Conservation (phyloP, 2,329 filamentous ascomycete species). For the Trichoderma arundinaceum region DNA sequence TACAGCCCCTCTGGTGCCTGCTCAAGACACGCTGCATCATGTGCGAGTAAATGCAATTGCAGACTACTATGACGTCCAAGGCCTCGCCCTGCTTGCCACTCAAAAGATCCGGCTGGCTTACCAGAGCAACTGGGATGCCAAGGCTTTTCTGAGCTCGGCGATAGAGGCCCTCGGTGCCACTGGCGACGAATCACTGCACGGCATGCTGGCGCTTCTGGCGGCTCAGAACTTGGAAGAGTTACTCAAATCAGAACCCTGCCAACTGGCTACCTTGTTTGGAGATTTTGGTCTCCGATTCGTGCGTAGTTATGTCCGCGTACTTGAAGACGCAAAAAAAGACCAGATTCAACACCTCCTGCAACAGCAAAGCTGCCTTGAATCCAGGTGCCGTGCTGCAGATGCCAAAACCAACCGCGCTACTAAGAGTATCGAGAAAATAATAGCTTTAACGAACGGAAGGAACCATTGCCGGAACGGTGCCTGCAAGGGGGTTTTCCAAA, state of each 20-base stretch:
- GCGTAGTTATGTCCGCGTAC: neutral
- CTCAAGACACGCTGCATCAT: slow-evolving; percentile 32
- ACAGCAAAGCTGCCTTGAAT: neutral
- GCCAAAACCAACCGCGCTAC: slow-evolving; percentile 4
- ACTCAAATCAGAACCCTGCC: neutral
- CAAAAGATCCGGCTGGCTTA: slow-evolving; percentile 24
- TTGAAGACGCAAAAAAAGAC: neutral
- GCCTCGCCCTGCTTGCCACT: slow-evolving; percentile 32
- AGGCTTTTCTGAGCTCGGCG: neutral
- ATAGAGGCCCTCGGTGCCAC: slow-evolving; percentile 18
- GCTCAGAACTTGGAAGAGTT: slow-evolving; percentile 11
- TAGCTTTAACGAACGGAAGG: neutral
- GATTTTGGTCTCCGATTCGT: slow-evolving; percentile 15
- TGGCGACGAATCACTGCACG: slow-evolving; percentile 24
- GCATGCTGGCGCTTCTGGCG: slow-evolving; percentile 6
- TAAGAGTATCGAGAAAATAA: neutral
- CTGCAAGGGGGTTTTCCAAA: slow-evolving; percentile 2
- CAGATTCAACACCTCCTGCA: neutral
- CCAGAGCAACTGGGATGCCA: slow-evolving; percentile 13
- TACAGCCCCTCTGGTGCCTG: neutral
- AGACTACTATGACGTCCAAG: slow-evolving; percentile 34
- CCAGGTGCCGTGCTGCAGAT: neutral
- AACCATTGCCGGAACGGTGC: slow-evolving; percentile 1
- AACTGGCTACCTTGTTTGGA: slow-evolving; percentile 7
- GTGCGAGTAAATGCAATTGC: slow-evolving; percentile 36